Evolutionary conservation across 1,139 yeast species (phyloP).

Genomic region (Yamadazyma spencermartinsiae): DNA sequence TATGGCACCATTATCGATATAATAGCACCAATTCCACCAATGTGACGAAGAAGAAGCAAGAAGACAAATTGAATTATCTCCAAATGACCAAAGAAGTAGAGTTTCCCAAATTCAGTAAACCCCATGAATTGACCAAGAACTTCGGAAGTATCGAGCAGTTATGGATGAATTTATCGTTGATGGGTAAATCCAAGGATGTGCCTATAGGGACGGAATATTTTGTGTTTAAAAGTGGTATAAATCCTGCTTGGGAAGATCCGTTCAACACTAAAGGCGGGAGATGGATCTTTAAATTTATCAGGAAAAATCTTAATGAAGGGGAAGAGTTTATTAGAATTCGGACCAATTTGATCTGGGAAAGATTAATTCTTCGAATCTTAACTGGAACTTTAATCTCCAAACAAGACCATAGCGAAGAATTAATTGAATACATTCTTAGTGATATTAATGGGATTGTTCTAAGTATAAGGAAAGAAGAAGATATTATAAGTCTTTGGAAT

Average conservation of each 20-base stretch:
- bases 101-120: constrained; percentile 22
- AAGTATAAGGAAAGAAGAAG: constrained; percentile 52
- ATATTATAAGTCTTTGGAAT: constrained; percentile 56
- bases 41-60: constrained; percentile 10
- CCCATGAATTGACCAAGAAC: constrained; percentile 25
- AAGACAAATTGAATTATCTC: constrained; percentile 26
- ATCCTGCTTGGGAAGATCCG: constrained; percentile 76
- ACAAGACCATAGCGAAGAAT: constrained; percentile 28
- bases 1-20: constrained; percentile 47
- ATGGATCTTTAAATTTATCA: constrained; percentile 58
- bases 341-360: constrained; percentile 52
- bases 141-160: constrained; percentile 61
- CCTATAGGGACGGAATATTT: constrained; percentile 59
- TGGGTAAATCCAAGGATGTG: constrained; percentile 49
- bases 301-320: constrained; percentile 22
- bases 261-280: constrained; percentile 63
- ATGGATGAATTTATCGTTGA: constrained; percentile 53
- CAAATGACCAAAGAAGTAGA: constrained; percentile 44
- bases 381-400: constrained; percentile 40
- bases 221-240: constrained; percentile 61
- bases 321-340: constrained; percentile 33
- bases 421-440: constrained; percentile 36
- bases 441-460: constrained; percentile 56
- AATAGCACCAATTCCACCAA: constrained; percentile 20
- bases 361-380: constrained; percentile 44